Percentiles rank a stretch among this genome's conserved stretches.
Evolutionary conservation across 306 rosid genomes (phyloP).

Genomic region (Vigna radiata): DNA sequence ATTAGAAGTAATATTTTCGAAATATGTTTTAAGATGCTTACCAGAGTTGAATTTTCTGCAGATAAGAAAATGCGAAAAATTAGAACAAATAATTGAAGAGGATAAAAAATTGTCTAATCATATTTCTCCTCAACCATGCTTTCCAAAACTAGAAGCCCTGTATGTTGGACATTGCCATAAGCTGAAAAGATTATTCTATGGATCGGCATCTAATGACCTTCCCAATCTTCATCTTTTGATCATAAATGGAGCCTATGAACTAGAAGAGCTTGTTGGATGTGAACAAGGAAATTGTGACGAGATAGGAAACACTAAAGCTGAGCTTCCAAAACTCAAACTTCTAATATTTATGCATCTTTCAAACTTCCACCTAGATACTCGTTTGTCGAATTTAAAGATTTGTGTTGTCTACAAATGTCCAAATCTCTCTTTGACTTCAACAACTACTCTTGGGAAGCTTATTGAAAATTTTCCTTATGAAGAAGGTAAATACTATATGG

Average conservation of each 20-base stretch:
- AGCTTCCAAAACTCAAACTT: constrained; percentile 34
- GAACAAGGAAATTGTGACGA: neutral
- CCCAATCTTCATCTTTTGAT: neutral
- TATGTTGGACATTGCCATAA: neutral
- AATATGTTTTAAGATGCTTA: constrained; percentile 7
- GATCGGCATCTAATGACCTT: neutral
- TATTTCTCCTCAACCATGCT: neutral
- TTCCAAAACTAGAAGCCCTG: neutral
- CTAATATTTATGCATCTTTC: constrained; percentile 7
- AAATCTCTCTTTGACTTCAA: constrained; percentile 29
- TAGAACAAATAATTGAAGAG: neutral
- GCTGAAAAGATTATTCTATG: neutral
- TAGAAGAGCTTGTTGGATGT: neutral
- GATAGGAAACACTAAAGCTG: neutral
- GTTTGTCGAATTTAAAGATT: neutral
- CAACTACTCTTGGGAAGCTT: neutral
- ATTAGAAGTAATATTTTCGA: constrained; percentile 35
- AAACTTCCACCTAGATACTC: constrained; percentile 12
- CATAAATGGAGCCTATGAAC: neutral
- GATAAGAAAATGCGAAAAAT: neutral
- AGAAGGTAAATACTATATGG: neutral
- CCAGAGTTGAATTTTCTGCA: constrained; percentile 15
- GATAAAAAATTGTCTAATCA: neutral
- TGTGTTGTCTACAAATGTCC: constrained; percentile 33
- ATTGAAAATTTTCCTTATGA: neutral